These are phyloP conservation scores for Tanozyma kutaoensis DNA, from an alignment of 805 yeast genomes.

Conservation along the genomic window DNA sequence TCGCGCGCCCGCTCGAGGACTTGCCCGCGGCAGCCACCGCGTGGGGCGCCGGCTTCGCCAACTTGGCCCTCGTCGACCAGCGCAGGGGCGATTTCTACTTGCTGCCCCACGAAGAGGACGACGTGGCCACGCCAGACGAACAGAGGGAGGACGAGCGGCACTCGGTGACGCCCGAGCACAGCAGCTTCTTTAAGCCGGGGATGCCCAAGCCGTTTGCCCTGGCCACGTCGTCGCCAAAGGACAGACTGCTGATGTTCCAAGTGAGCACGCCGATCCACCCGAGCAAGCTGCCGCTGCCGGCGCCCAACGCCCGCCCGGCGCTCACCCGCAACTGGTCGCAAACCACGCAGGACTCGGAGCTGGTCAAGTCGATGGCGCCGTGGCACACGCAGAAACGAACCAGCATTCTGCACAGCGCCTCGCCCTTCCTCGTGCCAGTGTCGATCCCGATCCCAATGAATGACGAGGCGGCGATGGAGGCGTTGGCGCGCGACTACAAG, in stretches of 20 bases:
- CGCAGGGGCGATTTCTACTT: constrained; percentile 27
- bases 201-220: no score
- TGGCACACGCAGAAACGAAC: constrained; percentile 10
- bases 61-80: constrained; percentile 40
- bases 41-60: constrained; percentile 43
- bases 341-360: constrained; percentile 19
- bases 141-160: no score
- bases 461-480: constrained; percentile 30
- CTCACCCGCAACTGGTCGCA: constrained; percentile 20
- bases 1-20: constrained; percentile 30
- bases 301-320: constrained; percentile 1
- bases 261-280: no score
- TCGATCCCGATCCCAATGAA: constrained; percentile 28
- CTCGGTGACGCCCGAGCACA: no score
- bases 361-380: constrained; percentile 5
- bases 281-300: background rate
- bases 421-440: constrained; percentile 22
- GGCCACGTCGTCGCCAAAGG: no score
- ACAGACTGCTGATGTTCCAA: no score
- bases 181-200: no score
- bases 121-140: constrained; percentile 3
- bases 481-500: constrained; percentile 36
- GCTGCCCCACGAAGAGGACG: constrained; percentile 3
- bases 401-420: background rate
- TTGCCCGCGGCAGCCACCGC: constrained; percentile 37